phyloP scores from a whole-genome alignment of 2,329 filamentous ascomycete genomes.

The Colletotrichum navitas region DNA sequence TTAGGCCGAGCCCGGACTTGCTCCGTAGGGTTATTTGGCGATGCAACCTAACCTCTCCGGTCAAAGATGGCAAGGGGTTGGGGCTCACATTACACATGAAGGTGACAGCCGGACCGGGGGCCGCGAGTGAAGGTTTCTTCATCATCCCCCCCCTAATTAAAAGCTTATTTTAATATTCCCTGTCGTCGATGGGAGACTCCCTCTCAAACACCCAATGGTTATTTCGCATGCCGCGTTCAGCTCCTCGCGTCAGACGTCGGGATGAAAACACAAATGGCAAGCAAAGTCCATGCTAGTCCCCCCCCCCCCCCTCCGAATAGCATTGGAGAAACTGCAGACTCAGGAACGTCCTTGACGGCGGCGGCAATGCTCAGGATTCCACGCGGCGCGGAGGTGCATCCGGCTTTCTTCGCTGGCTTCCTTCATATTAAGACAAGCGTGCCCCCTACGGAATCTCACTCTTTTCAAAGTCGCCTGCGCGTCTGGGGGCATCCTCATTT shows the following conservation, averaged over 20 bases:
- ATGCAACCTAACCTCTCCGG: not conserved
- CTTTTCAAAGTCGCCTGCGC: constrained; percentile 2
- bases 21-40: constrained; percentile 3
- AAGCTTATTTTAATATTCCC: not conserved
- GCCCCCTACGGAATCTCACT: not conserved
- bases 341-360: not conserved
- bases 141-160: not conserved
- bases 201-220: not conserved
- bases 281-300: not conserved
- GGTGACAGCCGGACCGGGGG: not conserved
- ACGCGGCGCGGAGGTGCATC: not conserved
- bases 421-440: not conserved
- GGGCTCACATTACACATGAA: not conserved
- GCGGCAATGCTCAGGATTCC: not conserved
- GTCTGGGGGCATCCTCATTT: not conserved
- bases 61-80: not conserved
- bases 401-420: not conserved
- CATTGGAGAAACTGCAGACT: not conserved
- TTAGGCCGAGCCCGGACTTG: not conserved
- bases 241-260: not conserved
- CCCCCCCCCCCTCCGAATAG: not conserved
- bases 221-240: too few species aligned
- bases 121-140: not conserved
- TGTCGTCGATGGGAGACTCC: not conserved
- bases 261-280: not conserved